Conservation (phyloP, 1,139 yeast genomes). For the Nakaseomyces sp. region DNA sequence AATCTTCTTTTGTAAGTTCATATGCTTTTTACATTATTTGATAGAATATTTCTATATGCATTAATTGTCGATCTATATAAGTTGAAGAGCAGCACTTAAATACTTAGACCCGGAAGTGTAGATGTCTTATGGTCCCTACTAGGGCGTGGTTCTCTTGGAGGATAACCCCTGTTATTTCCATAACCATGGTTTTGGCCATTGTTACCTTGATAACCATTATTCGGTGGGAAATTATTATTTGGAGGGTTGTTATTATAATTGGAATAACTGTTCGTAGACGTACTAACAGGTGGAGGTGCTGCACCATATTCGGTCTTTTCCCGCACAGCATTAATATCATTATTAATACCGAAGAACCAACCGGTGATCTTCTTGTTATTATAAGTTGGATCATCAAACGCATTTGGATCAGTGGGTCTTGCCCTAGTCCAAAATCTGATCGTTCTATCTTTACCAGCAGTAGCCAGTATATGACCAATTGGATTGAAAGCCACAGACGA, state of each 20-base stretch:
- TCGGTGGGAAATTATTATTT: background rate
- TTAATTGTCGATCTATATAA: too few relatives aligned
- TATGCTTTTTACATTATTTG: too few relatives aligned
- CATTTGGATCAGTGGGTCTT: conserved; percentile 79
- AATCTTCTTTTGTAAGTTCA: too few relatives aligned
- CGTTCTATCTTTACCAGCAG: conserved; percentile 90
- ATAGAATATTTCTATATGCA: background rate
- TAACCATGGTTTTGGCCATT: background rate
- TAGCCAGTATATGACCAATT: conserved; percentile 78
- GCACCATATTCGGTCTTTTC: conserved; percentile 30
- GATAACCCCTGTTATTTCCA: background rate
- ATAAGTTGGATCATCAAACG: conserved; percentile 74
- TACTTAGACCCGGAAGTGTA: conserved; percentile 14
- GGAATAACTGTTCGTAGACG: conserved; percentile 2
- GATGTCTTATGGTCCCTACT: conserved; percentile 6
- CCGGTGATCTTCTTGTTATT: conserved; percentile 64
- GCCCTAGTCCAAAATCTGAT: conserved; percentile 95
- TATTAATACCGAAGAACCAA: conserved; percentile 64
- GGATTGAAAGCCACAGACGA: conserved; percentile 91
- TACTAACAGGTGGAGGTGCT: conserved; percentile 25
- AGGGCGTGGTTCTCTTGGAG: background rate
- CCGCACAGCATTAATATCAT: conserved; percentile 49
- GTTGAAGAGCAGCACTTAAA: conserved; percentile 6
- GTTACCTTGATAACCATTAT: background rate
- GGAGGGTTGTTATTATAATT: background rate